phyloP scores from a whole-genome alignment of 2,329 filamentous ascomycete species.

The Botrytis sinoallii region DNA sequence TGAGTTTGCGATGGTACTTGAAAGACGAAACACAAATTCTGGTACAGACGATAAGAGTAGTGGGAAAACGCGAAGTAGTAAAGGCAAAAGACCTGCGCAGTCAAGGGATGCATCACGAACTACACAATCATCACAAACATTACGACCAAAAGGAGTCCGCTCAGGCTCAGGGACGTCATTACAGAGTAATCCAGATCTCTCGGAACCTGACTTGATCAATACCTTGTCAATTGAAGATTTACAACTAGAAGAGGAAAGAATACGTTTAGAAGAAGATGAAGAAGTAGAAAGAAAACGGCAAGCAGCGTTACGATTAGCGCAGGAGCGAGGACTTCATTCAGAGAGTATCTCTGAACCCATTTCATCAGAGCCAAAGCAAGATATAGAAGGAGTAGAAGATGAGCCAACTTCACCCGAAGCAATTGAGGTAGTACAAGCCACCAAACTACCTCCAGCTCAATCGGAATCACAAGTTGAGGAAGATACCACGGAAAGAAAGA shows the following conservation, averaged over 20 bases:
- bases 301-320: slow-evolving; percentile 51
- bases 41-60: slow-evolving; percentile 68
- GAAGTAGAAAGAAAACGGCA: slow-evolving; percentile 52
- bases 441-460: not conserved
- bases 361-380: slow-evolving; percentile 28
- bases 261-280: slow-evolving; percentile 48
- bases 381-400: slow-evolving; percentile 19
- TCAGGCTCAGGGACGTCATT: slow-evolving; percentile 32
- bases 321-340: slow-evolving; percentile 47
- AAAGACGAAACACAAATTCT: slow-evolving; percentile 60
- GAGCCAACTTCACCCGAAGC: slow-evolving; percentile 11
- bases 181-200: slow-evolving; percentile 37
- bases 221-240: slow-evolving; percentile 51
- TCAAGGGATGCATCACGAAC: slow-evolving; percentile 56
- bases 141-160: slow-evolving; percentile 23
- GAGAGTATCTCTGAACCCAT: slow-evolving; percentile 31
- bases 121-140: slow-evolving; percentile 32
- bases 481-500: not conserved
- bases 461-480: not conserved
- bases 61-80: slow-evolving; percentile 58
- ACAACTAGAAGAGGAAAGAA: slow-evolving; percentile 50
- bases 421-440: not conserved
- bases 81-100: slow-evolving; percentile 50
- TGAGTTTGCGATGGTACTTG: slow-evolving; percentile 82
- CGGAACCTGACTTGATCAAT: slow-evolving; percentile 40